Conservation (phyloP, 768 basidiomycete genomes). For the Boletellus ananiceps region DNA sequence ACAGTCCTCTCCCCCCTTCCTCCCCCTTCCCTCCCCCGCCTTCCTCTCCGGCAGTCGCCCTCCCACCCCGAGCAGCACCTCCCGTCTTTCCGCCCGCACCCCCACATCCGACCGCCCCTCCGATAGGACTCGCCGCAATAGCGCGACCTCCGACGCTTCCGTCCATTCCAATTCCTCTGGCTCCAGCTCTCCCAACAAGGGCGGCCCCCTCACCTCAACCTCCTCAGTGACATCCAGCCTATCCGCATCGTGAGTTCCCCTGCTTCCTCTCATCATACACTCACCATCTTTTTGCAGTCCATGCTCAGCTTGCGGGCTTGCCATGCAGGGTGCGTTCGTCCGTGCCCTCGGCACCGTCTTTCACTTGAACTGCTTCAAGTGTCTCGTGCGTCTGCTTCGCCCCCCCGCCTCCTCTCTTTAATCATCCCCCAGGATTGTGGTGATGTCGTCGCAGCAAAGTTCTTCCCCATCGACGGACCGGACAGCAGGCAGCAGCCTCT, state of each 20-base stretch:
- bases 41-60: slow-evolving; percentile 55
- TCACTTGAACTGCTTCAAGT: slow-evolving; percentile 98
- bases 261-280: slow-evolving; percentile 6
- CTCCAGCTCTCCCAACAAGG: slow-evolving; percentile 35
- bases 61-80: slow-evolving; percentile 48
- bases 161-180: slow-evolving; percentile 52
- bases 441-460: slow-evolving; percentile 94
- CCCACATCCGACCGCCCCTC: slow-evolving; percentile 54
- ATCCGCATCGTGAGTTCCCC: slow-evolving; percentile 52
- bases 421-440: slow-evolving; percentile 74
- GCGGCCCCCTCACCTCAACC: slow-evolving; percentile 46
- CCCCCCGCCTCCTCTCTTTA: neutral
- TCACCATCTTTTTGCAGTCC: slow-evolving; percentile 36
- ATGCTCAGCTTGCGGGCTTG: slow-evolving; percentile 73
- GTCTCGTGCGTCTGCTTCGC: slow-evolving; percentile 62
- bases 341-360: slow-evolving; percentile 90
- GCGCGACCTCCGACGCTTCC: slow-evolving; percentile 48
- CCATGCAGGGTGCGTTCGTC: slow-evolving; percentile 95
- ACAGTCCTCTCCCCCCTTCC: slow-evolving; percentile 17
- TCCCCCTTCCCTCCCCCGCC: slow-evolving; percentile 42
- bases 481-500: slow-evolving; percentile 88
- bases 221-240: slow-evolving; percentile 53
- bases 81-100: slow-evolving; percentile 42
- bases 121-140: slow-evolving; percentile 43
- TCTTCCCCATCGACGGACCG: slow-evolving; percentile 94